These are phyloP conservation scores for Phytophthora ohioensis DNA, from an alignment of 352 stramenopile genomes.

Conservation along the genomic window DNA sequence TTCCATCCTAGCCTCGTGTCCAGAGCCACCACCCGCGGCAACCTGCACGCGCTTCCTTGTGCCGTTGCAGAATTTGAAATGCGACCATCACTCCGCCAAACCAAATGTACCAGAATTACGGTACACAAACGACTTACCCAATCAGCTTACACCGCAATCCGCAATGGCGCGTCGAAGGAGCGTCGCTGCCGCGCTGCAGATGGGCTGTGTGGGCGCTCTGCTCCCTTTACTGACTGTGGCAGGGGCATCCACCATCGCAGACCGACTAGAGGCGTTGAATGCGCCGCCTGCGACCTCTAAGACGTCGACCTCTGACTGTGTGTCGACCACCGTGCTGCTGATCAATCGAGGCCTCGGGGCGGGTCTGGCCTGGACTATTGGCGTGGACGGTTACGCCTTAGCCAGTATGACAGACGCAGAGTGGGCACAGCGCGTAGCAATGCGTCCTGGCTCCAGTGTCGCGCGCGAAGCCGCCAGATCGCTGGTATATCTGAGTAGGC, in stretches of 20 bases:
- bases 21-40: background rate
- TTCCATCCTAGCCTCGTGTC: background rate
- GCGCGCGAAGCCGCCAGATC: constrained; percentile 42
- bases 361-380: constrained; percentile 80
- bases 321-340: constrained; percentile 70
- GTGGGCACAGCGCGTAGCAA: constrained; percentile 50
- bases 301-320: constrained; percentile 60
- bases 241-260: constrained; percentile 13
- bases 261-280: constrained; percentile 22
- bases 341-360: constrained; percentile 69
- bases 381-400: constrained; percentile 72
- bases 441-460: constrained; percentile 32
- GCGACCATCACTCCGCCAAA: constrained; percentile 14
- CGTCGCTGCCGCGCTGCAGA: constrained; percentile 9
- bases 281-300: constrained; percentile 35
- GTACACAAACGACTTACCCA: constrained; percentile 7
- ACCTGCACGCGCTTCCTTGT: constrained; percentile 1
- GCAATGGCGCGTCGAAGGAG: constrained; percentile 14
- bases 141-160: background rate
- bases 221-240: constrained; percentile 33
- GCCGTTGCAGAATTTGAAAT: constrained; percentile 16
- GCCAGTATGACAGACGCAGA: constrained; percentile 44
- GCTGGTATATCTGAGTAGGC: constrained; percentile 43
- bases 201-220: constrained; percentile 19
- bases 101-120: constrained; percentile 7